Conservation (phyloP, 345 rosid genomes). For the Dipteronia dyeriana region DNA sequence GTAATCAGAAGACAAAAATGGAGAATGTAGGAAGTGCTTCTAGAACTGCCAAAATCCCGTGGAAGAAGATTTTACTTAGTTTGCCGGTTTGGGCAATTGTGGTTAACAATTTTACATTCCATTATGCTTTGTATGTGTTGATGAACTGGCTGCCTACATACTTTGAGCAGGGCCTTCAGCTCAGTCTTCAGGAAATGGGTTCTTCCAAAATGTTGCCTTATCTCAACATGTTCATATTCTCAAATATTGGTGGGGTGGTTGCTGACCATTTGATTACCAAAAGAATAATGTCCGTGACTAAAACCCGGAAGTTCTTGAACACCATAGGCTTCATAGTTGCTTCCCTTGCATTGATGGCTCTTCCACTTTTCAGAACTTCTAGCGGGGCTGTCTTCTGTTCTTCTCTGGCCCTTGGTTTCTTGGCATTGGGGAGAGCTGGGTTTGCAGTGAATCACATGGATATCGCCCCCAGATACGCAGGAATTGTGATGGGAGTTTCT, state of each 20-base stretch:
- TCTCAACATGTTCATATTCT: conserved; percentile 95
- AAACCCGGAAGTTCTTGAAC: conserved; percentile 79
- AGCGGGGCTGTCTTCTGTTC: conserved; percentile 85
- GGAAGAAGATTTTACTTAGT: conserved; percentile 77
- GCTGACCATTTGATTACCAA: conserved; percentile 88
- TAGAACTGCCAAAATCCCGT: conserved; percentile 66
- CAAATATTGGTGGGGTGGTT: conserved; percentile 88
- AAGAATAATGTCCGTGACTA: conserved; percentile 73
- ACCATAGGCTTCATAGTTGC: conserved; percentile 81
- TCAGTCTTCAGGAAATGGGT: conserved; percentile 95
- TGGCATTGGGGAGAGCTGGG: conserved; percentile 96
- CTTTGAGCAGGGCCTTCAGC: conserved; percentile 85
- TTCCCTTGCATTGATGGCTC: conserved; percentile 74
- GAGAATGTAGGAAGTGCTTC: conserved; percentile 51
- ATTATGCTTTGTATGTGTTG: conserved; percentile 86
- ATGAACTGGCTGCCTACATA: conserved; percentile 99
- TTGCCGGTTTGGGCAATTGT: conserved; percentile 93
- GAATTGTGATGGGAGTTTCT: conserved; percentile 96
- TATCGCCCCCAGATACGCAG: conserved; percentile 94
- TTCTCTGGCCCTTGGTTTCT: conserved; percentile 84
- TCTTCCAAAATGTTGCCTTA: conserved; percentile 97
- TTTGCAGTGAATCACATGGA: conserved; percentile 99
- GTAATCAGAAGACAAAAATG: conserved; percentile 56
- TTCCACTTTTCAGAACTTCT: conserved; percentile 77
- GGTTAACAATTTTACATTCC: conserved; percentile 93